Evolutionary conservation across 208 protist genomes (phyloP), one percentile per base, ranked within the genome.

Genomic region (Acanthamoeba healyi): DNA sequence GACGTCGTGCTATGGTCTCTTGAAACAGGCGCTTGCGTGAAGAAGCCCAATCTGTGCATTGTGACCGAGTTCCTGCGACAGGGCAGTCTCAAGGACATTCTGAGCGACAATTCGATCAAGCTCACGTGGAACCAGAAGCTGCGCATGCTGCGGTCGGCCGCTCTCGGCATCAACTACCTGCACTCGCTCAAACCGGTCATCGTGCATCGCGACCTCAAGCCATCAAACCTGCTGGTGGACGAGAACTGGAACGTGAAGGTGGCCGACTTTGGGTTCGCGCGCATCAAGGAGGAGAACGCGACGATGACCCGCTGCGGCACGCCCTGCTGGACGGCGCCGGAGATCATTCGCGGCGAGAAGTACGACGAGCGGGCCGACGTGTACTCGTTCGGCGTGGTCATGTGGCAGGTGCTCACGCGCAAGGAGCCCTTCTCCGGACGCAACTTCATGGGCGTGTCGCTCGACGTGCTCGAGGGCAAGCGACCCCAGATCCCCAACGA

Each of bases 11-110:
- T n/a, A n/a, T n/a, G n/a, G n/a, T n/a, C n/a, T n/a, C n/a, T n/a
- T n/a, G 54, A 24, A 7, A 26, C 54, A 58, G 81, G 81, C 22
- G 40, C 46, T 0, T 96, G 94, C 51, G 72, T 84, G 24, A 90
- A 77, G 32, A 42, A 84, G 74, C 95, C 95, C n/a, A 87, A 96
- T 38, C 86, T 96, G 87, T 96, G 95, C 61, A 95, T 96, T 46
- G 95, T 95, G 34, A 95, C 93, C 46, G 94, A 96, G 34, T 96
- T 91, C 74, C 94, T 96, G 95, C 29, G 46, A 26, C 38, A 65
- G 10, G 95, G 95, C 40, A 94, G 49, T 32, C 67, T 96, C 24
- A 89, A 96, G 34, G 32, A 61, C 19, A 89, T 96, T 24, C 84
- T 96, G 22, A 81, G 92, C 65, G 88, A 95, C 38, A 42, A 12